A percentile compares a stretch with the other conserved stretches of the same genome.
Conservation (phyloP, 2,329 filamentous ascomycete species). For the Pestalotiopsis sp. region DNA sequence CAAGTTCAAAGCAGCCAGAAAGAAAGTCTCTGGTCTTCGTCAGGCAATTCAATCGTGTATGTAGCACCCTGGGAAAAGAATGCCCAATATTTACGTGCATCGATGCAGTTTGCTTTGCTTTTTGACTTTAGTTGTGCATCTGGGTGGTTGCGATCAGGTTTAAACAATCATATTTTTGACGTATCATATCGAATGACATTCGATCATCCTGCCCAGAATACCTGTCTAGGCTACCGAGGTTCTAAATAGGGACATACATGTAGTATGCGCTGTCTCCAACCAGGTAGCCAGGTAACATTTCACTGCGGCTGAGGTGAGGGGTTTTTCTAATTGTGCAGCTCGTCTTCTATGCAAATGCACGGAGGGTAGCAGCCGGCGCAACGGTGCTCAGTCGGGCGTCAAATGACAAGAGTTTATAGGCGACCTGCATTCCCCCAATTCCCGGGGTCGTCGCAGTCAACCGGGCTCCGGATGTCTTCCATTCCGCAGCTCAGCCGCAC, state of each 20-base stretch:
- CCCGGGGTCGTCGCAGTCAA: not conserved
- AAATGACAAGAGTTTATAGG: not conserved
- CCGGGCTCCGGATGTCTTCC: not conserved
- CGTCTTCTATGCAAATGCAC: not conserved
- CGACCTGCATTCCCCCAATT: not conserved
- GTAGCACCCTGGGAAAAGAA: not conserved
- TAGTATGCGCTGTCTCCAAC: not conserved
- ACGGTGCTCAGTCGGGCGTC: not conserved
- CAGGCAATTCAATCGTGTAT: not conserved
- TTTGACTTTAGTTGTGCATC: not conserved
- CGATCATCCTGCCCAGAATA: not conserved
- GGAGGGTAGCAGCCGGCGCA: not conserved
- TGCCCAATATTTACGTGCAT: not conserved
- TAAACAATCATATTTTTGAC: not conserved
- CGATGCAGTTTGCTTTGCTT: not conserved
- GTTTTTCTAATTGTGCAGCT: not conserved
- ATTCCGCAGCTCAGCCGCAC: not conserved
- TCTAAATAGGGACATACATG: not conserved
- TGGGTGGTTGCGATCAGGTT: not conserved
- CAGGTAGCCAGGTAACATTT: not conserved
- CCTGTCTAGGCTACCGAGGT: not conserved
- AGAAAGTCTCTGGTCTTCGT: not conserved
- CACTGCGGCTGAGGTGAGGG: not conserved
- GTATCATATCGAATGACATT: not conserved
- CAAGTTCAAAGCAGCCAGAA: no score